Base-by-base conservation (phyloP, 495 filamentous ascomycete genomes). In the Rhizodiscina lignyota region DNA sequence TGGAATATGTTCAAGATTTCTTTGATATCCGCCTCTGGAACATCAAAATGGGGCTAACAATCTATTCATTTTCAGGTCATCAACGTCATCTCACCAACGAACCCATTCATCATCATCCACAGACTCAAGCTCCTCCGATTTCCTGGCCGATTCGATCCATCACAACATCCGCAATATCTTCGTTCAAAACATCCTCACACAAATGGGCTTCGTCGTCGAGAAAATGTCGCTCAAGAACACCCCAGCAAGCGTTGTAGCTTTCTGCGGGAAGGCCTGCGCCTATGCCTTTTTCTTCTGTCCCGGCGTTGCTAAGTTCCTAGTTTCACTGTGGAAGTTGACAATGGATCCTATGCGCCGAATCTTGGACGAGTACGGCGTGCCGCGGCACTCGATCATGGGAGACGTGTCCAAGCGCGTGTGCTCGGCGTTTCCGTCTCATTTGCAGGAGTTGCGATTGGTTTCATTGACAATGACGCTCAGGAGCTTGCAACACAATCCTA, bases 241-340 rank as follows among this genome's bases (percentile, higher is more conserved):
- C n/a, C 81, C 89, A n/a, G 73, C 82, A 24, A 91, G 82, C 49
- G 55, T 96, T 40, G 85, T 96, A 31, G 74, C 78, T 21, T 97
- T 94, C 58, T 89, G 83, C 49, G 89, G 87, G 34, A 94, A 91
- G 55, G 83, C 84, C 12, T 80, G 76, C 45, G 89, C 89, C 5
- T 94, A 93, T 55, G 89, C 89, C 22, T 97, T 94, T 56, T 91
- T 89, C 51, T 96, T 94, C 53, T 89, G 83, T 26, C 79, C 85
- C 0, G 84, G 84, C 13, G 68, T 94, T 37, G 79, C 84, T 24
- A 86, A 94, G 46, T 71, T 87, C 26, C 63, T 96, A 35, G 72
- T 92, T 19, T 68, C 83, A 18, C 57, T 94, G 18, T 94, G 87
- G 89, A 71, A 72, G 27, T 62, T 79, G 21, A 68, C 72, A 17